Evolutionary conservation across 164 flowering plant genomes (phyloP).

Genomic region (Santalum album): DNA sequence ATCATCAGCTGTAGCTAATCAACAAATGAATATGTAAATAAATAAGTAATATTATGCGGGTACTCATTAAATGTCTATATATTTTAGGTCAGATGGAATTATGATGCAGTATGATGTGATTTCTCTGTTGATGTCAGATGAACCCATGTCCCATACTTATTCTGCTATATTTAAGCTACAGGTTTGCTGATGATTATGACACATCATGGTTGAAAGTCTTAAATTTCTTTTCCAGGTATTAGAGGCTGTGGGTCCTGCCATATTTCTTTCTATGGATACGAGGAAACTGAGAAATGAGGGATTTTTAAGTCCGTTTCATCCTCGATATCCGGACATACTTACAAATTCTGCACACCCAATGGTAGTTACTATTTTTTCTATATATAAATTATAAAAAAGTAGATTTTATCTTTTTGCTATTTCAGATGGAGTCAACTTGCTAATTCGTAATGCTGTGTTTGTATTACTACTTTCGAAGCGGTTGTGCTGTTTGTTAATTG

Average conservation of each 20-base stretch:
- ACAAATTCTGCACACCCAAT: conserved; percentile 99
- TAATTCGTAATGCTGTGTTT: no score
- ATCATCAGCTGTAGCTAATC: no score
- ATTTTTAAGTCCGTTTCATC: conserved; percentile 96
- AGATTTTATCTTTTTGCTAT: no score
- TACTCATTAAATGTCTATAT: no score
- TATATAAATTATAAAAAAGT: background rate
- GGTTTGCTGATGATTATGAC: background rate
- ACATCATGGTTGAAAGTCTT: background rate
- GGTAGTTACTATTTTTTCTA: conserved; percentile 31
- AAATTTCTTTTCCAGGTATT: conserved; percentile 52
- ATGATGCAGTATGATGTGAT: no score
- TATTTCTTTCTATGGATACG: conserved; percentile 86
- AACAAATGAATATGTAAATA: no score
- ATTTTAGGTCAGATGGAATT: no score
- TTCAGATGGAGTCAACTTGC: no score
- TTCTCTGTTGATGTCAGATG: no score
- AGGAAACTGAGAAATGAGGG: conserved; percentile 97
- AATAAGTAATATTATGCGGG: no score
- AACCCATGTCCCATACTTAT: no score
- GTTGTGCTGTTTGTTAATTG: background rate
- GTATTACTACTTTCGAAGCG: background rate
- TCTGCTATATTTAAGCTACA: no score
- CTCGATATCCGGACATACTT: conserved; percentile 96
- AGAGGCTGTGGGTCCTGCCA: conserved; percentile 94